A percentile compares a stretch with the other conserved stretches of the same genome.
phyloP scores from a whole-genome alignment of 371 early-diverging fungal genomes.

The Haplosporangium sp. region DNA sequence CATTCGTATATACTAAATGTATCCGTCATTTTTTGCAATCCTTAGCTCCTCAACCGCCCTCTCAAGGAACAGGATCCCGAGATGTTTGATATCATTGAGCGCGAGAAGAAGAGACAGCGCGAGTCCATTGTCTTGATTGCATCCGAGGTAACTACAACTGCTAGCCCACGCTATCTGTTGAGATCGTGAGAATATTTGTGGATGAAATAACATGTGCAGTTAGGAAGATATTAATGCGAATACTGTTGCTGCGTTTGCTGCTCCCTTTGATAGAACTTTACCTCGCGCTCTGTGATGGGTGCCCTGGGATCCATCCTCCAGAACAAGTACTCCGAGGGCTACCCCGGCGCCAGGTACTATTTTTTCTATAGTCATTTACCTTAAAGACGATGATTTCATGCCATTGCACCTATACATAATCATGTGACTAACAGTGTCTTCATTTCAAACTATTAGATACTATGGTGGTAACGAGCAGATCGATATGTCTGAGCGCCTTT shows the following conservation, averaged over 20 bases:
- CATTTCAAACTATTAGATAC: constrained; percentile 69
- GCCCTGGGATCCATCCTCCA: constrained; percentile 98
- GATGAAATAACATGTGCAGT: too few species aligned
- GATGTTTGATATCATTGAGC: constrained; percentile 93
- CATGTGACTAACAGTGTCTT: background rate
- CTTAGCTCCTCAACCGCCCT: constrained; percentile 73
- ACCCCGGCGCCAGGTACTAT: constrained; percentile 89
- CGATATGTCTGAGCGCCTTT: constrained; percentile 95
- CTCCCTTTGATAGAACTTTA: constrained; percentile 86
- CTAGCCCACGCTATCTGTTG: too few species aligned
- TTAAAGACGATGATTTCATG: too few species aligned
- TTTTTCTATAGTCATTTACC: too few species aligned
- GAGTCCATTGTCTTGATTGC: constrained; percentile 96
- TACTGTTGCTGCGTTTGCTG: background rate
- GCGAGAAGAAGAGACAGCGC: constrained; percentile 97
- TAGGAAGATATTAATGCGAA: background rate
- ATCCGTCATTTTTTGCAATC: background rate
- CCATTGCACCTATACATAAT: too few species aligned
- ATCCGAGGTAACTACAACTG: constrained; percentile 78
- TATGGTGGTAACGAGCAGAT: constrained; percentile 99
- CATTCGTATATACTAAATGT: background rate
- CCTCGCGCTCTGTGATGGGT: constrained; percentile 96
- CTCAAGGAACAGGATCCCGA: constrained; percentile 90
- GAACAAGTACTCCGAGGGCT: constrained; percentile 99
- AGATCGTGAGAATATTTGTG: too few species aligned